These are phyloP conservation scores for Cladophialophora psammophila DNA, from an alignment of 2,329 filamentous ascomycete species.

Conservation along the genomic window DNA sequence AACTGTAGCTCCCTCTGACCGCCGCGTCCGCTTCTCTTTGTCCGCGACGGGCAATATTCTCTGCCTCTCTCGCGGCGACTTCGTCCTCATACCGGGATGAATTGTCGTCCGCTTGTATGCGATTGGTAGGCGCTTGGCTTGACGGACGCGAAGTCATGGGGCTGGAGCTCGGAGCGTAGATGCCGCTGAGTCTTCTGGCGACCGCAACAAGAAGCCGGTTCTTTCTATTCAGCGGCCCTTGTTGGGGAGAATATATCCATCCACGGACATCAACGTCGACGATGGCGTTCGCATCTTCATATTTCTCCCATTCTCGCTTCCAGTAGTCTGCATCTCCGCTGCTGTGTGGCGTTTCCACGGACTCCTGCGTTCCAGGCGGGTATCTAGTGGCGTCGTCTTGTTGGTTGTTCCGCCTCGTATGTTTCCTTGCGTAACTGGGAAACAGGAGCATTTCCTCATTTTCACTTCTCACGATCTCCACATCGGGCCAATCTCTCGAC, in stretches of 20 bases:
- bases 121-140: slow-evolving; percentile 51
- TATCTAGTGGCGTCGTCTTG: slow-evolving; percentile 40
- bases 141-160: slow-evolving; percentile 53
- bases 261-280: slow-evolving; percentile 95
- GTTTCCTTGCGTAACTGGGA: slow-evolving; percentile 85
- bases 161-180: slow-evolving; percentile 69
- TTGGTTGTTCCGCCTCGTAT: slow-evolving; percentile 60
- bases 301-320: slow-evolving; percentile 77
- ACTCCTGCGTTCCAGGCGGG: slow-evolving; percentile 44
- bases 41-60: slow-evolving; percentile 75
- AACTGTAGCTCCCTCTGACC: slow-evolving; percentile 69
- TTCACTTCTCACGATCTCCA: slow-evolving; percentile 78
- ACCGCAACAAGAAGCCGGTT: slow-evolving; percentile 87
- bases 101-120: slow-evolving; percentile 55
- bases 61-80: slow-evolving; percentile 75
- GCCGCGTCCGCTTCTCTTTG: slow-evolving; percentile 75
- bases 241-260: slow-evolving; percentile 90
- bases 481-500: slow-evolving; percentile 82
- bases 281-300: slow-evolving; percentile 82
- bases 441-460: slow-evolving; percentile 95
- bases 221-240: slow-evolving; percentile 82
- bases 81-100: slow-evolving; percentile 65
- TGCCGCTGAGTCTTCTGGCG: slow-evolving; percentile 84
- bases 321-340: slow-evolving; percentile 75
- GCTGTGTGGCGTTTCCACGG: slow-evolving; percentile 52